Evolutionary conservation across 1,284 basidiomycete genomes (phyloP), one percentile per base, ranked within the genome.

Genomic region (Cryptococcus hybrid): DNA sequence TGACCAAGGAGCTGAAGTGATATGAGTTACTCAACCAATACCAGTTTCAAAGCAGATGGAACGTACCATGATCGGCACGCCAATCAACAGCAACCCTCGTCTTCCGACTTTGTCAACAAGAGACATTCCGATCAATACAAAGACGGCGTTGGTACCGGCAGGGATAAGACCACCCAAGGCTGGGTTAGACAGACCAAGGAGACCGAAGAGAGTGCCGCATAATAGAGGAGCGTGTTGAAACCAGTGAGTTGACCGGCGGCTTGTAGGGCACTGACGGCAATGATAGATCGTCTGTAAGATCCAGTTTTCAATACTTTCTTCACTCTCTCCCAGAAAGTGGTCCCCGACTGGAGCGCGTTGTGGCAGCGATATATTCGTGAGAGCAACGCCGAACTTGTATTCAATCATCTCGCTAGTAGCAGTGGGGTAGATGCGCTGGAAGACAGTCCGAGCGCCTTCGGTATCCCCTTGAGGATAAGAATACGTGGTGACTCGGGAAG

Each of bases 201-300:
- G 60, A n/a, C 65, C 58, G 57, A 78, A 75, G 42, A 78, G 46
- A 1, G 65, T 70, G 2, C 63, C 24, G 59, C 59, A 61, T 75
- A 77, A 62, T 78, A 77, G 5, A 67, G 67, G 0, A 45, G 53
- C 0, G 65, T 67, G 59, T 78, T 78, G 64, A 73, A 76, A 3
- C 77, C 77, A 3, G 60, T 69, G 1, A 76, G 59, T 47, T 77
- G 77, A 1, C 56, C 56, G 47, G 63, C 61, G 3, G 52, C 45
- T 34, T 64, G 63, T 0, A 66, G 30, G 8, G 57, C 60, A 9
- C 44, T 52, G 24, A 66, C 66, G 13, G 54, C 42, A 54, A 66
- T 65, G 48, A 66, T 62, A 7, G 66, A 52, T 9, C 64, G 46
- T 47, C 64, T 62, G 49, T 68, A 68, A 3, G 61, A 49, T 52